Evolutionary conservation across 1,284 basidiomycete genomes (phyloP).

Genomic region (Rhodotorula glutinis): DNA sequence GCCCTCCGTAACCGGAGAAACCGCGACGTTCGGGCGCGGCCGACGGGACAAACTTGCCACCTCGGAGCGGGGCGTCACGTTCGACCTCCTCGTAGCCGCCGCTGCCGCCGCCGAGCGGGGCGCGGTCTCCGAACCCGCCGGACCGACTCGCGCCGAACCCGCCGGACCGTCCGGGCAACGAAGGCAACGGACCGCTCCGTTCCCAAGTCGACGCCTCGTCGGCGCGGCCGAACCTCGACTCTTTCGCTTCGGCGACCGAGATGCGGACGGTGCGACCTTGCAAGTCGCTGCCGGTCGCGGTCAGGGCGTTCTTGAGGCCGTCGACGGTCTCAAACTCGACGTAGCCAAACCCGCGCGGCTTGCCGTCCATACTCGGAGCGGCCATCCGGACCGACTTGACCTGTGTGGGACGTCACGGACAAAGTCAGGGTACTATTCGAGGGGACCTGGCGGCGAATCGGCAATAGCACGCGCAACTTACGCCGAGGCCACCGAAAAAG

Average conservation of each 20-base stretch:
- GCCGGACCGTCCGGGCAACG: slow-evolving; percentile 41
- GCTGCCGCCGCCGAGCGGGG: slow-evolving; percentile 14
- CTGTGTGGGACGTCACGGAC: slow-evolving; percentile 48
- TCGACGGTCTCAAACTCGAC: slow-evolving; percentile 86
- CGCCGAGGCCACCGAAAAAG: slow-evolving; percentile 66
- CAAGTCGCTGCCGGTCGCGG: slow-evolving; percentile 62
- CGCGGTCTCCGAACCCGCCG: slow-evolving; percentile 37
- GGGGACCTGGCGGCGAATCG: too few species aligned
- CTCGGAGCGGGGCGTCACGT: slow-evolving; percentile 51
- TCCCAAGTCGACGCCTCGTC: slow-evolving; percentile 40
- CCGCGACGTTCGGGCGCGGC: slow-evolving; percentile 35
- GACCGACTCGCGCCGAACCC: slow-evolving; percentile 46
- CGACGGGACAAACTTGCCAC: slow-evolving; percentile 51
- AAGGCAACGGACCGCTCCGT: slow-evolving; percentile 39
- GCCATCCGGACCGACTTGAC: slow-evolving; percentile 87
- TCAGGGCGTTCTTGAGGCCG: slow-evolving; percentile 75
- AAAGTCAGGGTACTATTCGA: background rate
- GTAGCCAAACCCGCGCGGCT: slow-evolving; percentile 97
- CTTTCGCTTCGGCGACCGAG: slow-evolving; percentile 92
- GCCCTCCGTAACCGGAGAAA: background rate
- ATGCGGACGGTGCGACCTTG: slow-evolving; percentile 79
- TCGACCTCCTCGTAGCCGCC: slow-evolving; percentile 44
- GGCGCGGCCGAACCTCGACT: slow-evolving; percentile 50
- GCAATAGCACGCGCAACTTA: slow-evolving; percentile 33
- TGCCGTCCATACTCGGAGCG: slow-evolving; percentile 71